Evolutionary conservation across 257 asterid species (phyloP), one percentile per base, ranked within the genome.

Genomic region (Nicotiana noctiflora): DNA sequence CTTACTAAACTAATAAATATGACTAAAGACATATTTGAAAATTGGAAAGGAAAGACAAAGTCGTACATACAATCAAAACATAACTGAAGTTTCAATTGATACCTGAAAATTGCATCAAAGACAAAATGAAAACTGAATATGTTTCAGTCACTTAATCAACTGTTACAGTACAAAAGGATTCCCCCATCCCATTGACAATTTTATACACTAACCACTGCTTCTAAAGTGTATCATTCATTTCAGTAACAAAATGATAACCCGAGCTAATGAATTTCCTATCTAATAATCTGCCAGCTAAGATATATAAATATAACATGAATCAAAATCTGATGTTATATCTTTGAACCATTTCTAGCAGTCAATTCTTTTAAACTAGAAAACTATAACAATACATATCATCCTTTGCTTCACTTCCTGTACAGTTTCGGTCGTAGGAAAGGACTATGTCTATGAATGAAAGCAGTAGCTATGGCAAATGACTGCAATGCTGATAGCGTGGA

Each of bases 391-490:
- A 67, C 31, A 56, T 52, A 56, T 62, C 77, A 49, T 46, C 27
- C 70, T 9, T 61, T 11, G 17, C 83, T 75, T 91, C 91, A 89
- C 70, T 84, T 84, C 86, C 90, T 87, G 83, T 89, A 89, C 91
- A 88, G 80, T 82, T 91, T 87, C 55, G 92, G 81, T 31, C 86
- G 86, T 85, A 90, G 90, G 55, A 76, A 44, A 11, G 92, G 90
- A 77, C 85, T 90, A 13, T 77, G 91, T 51, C 90, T 86, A 87
- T 96, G 99, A 80, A 94, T 85, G 83, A 94, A 84, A 5, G 99
- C 96, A 44, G 89, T 88, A 79, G 98, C 95, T 60, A 96, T 90
- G 6, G 97, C 93, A 4, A 96, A 92, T 0, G 89, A 88, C 92
- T 96, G 99, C 84, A 96, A 84, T 25, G 88, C 84, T 60, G 99